Base-by-base conservation (phyloP, 2,329 filamentous ascomycete species). In the Emergomyces africanus region DNA sequence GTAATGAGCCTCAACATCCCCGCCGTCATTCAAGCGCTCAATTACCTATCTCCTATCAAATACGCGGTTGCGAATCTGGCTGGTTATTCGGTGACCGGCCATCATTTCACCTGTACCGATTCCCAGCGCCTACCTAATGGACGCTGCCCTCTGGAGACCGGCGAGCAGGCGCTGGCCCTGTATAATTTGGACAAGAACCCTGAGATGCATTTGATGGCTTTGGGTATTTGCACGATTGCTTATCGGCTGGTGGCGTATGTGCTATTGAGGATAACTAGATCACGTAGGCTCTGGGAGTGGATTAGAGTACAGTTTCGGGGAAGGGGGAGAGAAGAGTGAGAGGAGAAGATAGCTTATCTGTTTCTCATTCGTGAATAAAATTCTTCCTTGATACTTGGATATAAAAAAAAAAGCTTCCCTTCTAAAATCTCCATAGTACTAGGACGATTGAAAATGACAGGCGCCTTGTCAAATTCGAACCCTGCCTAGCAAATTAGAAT, bases 1-100 rank as follows among this genome's bases (percentile, higher is more conserved):
- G 77, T 90, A 39, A 80, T 90, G 70, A 87, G 83, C 59, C 84
- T 89, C 63, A 74, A 85, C 65, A 84, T 90, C 74, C 86, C 87
- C 1, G 66, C 70, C 2, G 80, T 89, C 18, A 81, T 90, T 53
- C 76, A 83, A 62, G 83, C 79, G 0, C 79, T 89, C 68, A 90
- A 90, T 68, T 85, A 89, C 68, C 78, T 90, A 25, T 74, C 72
- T n/a, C 88, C 88, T 0, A 79, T 89, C 57, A 85, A 87, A 57
- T 91, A 89, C 67, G 79, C 82, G 0, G 78, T 86, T 3, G 82
- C 82, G 0, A 86, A 86, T 39, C 72, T 91, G 44, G 84, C 83
- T 0, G 81, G 83, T 0, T 89, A 84, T 63, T 83, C 83, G 0
- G 71, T 91, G 39, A 72, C 78, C 6, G 79, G 77, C 0, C 78